phyloP scores from a whole-genome alignment of 2,329 filamentous ascomycete species.

The Escovopsis sp. region DNA sequence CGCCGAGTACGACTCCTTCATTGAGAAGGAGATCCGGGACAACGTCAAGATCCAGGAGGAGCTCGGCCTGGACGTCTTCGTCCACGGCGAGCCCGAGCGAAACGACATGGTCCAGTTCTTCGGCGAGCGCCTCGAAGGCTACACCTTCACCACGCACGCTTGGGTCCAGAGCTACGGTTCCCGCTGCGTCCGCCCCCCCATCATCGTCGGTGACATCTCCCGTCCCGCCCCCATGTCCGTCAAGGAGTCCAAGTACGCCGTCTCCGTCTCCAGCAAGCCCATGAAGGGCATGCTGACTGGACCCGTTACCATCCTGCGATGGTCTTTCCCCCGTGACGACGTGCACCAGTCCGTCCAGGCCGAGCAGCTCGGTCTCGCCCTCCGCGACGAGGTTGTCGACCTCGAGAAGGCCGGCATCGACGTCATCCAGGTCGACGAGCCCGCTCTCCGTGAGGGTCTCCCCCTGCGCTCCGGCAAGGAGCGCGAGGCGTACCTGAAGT shows the following conservation, averaged over 20 bases:
- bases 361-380: slow-evolving; percentile 93
- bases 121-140: slow-evolving; percentile 90
- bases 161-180: slow-evolving; percentile 99
- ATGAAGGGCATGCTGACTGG: slow-evolving; percentile 99
- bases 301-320: slow-evolving; percentile 95
- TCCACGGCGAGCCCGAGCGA: slow-evolving; percentile 98
- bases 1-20: slow-evolving; percentile 94
- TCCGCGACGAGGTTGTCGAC: slow-evolving; percentile 96
- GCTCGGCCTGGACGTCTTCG: slow-evolving; percentile 90
- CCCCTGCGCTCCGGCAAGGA: slow-evolving; percentile 87
- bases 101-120: slow-evolving; percentile 99
- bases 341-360: slow-evolving; percentile 98
- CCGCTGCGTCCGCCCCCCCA: slow-evolving; percentile 93
- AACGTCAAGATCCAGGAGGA: slow-evolving; percentile 96
- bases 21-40: slow-evolving; percentile 94
- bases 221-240: slow-evolving; percentile 96
- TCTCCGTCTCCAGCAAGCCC: slow-evolving; percentile 90
- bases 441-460: slow-evolving; percentile 97
- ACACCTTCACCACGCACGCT: slow-evolving; percentile 96
- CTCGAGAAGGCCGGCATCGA: slow-evolving; percentile 92
- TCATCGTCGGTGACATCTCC: slow-evolving; percentile 97
- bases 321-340: slow-evolving; percentile 99
- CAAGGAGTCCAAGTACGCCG: slow-evolving; percentile 99
- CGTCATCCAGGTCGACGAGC: slow-evolving; percentile 99
- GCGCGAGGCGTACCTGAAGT: slow-evolving; percentile 91